phyloP scores from a whole-genome alignment of 768 basidiomycete genomes.

The Pisolithus microcarpus region DNA sequence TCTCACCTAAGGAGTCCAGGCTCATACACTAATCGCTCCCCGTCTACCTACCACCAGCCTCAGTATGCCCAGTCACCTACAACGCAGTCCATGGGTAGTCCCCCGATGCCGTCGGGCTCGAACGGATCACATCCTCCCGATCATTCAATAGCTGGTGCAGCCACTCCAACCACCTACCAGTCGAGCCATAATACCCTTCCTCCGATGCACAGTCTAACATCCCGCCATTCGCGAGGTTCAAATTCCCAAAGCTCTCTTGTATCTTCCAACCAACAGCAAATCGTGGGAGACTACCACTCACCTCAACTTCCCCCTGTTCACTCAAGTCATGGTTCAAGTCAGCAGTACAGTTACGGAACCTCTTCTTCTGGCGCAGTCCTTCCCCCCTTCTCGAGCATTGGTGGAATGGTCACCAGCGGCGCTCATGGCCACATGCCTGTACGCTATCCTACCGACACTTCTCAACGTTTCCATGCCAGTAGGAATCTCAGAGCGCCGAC shows the following conservation, averaged over 20 bases:
- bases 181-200: constrained; percentile 18
- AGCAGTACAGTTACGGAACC: constrained; percentile 28
- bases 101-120: constrained; percentile 36
- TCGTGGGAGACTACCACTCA: constrained; percentile 37
- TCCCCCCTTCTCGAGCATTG: constrained; percentile 67
- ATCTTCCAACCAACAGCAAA: constrained; percentile 27
- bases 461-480: constrained; percentile 22
- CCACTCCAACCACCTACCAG: constrained; percentile 27
- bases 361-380: constrained; percentile 46
- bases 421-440: constrained; percentile 48
- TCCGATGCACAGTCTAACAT: constrained; percentile 23
- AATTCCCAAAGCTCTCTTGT: constrained; percentile 29
- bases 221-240: constrained; percentile 28
- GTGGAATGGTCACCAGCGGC: constrained; percentile 41
- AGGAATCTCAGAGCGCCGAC: constrained; percentile 28
- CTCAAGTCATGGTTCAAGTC: constrained; percentile 30
- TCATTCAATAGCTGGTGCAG: constrained; percentile 18
- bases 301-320: constrained; percentile 38
- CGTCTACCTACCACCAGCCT: constrained; percentile 44
- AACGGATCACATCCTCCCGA: constrained; percentile 26
- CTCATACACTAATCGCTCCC: constrained; percentile 49
- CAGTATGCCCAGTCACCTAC: constrained; percentile 61
- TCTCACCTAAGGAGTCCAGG: constrained; percentile 59
- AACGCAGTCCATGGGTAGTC: constrained; percentile 52
- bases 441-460: constrained; percentile 45